These are phyloP conservation scores for Guadua angustifolia DNA, from an alignment of 176 grass and related monocot species.

Conservation along the genomic window DNA sequence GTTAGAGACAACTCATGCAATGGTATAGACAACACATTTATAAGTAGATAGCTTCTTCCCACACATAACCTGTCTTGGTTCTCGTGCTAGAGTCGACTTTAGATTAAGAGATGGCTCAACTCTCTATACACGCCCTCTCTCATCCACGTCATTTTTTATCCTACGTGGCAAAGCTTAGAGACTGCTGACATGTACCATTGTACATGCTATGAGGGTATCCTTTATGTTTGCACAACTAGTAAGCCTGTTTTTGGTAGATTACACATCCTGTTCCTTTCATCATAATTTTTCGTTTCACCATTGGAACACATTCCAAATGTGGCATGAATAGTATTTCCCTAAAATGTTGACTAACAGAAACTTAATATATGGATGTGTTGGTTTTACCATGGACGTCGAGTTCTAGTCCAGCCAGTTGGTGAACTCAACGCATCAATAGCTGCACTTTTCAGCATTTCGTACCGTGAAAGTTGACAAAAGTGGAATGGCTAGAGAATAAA, in stretches of 20 bases:
- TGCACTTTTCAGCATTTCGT: background rate
- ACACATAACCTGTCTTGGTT: no score
- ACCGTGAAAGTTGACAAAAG: background rate
- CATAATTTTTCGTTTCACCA: background rate
- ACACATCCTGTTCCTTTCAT: background rate
- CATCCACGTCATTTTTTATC: no score
- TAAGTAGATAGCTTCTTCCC: no score
- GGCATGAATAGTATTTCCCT: background rate
- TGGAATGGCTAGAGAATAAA: background rate
- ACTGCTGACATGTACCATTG: no score
- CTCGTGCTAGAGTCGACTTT: no score
- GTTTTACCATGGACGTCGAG: background rate
- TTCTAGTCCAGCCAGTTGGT: background rate
- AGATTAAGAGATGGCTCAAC: no score
- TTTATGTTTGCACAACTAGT: slow-evolving; percentile 20
- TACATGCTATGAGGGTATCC: background rate
- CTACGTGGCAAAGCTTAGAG: no score
- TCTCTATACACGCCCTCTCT: no score
- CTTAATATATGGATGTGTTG: background rate
- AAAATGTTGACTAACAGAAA: background rate
- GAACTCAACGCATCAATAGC: background rate
- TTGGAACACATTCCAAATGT: slow-evolving; percentile 1
- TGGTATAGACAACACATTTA: no score
- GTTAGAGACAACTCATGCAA: no score
- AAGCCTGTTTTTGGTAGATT: background rate